Percentiles rank a stretch among this genome's conserved stretches.
These are phyloP conservation scores for Rhipidocladum racemiflorum DNA, from an alignment of 176 grass and related monocot genomes.

Conservation along the genomic window DNA sequence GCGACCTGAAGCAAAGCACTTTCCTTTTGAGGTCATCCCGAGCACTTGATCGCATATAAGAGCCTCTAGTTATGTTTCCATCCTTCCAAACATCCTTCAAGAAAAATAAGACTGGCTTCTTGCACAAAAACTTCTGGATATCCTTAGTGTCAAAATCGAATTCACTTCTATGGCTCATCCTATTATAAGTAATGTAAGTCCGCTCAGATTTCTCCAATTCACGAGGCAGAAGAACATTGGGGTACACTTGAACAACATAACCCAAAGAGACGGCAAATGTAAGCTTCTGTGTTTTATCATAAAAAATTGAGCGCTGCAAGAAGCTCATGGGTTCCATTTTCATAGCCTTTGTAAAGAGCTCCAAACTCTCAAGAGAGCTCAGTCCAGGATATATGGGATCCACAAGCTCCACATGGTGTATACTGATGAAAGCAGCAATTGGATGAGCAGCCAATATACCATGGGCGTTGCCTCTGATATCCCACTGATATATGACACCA, in stretches of 20 bases:
- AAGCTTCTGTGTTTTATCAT: constrained; percentile 55
- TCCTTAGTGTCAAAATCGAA: constrained; percentile 97
- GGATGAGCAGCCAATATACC: constrained; percentile 93
- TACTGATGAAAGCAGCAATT: constrained; percentile 82
- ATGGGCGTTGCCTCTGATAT: constrained; percentile 82
- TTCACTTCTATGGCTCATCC: constrained; percentile 58
- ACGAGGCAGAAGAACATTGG: constrained; percentile 67
- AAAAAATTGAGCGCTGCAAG: constrained; percentile 85
- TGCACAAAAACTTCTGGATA: constrained; percentile 79
- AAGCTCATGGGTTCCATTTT: constrained; percentile 79
- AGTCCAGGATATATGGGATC: constrained; percentile 82
- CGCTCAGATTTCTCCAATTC: constrained; percentile 74
- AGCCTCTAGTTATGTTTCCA: constrained; percentile 65
- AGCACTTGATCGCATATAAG: constrained; percentile 52
- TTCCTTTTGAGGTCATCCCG: constrained; percentile 86
- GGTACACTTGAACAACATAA: constrained; percentile 93
- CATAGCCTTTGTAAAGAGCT: constrained; percentile 90
- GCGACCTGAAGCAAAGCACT: constrained; percentile 77
- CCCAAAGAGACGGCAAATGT: constrained; percentile 78
- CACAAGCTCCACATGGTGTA: constrained; percentile 86
- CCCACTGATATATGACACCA: constrained; percentile 64
- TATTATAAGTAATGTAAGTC: constrained; percentile 84
- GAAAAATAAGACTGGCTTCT: constrained; percentile 79
- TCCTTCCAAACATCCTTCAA: constrained; percentile 77
- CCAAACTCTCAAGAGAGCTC: constrained; percentile 76